These are phyloP conservation scores for Rhynchospora tenuis DNA, from an alignment of 176 grass and related monocot genomes.

Conservation along the genomic window DNA sequence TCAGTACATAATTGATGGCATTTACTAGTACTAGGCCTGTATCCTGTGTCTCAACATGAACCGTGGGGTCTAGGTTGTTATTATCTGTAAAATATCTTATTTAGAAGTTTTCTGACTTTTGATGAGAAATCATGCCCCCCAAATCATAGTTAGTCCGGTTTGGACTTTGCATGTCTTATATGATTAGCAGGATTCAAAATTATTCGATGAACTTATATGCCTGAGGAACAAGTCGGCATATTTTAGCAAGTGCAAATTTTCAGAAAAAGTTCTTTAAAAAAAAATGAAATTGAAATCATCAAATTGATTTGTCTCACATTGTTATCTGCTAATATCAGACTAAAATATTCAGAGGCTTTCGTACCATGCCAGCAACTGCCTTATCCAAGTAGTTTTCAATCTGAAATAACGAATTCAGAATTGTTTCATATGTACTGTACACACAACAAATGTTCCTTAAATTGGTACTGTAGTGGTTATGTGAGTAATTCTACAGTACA, in stretches of 20 bases:
- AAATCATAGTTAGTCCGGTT: background rate
- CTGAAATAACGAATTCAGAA: slow-evolving; percentile 28
- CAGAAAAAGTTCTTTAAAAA: background rate
- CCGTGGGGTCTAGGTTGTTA: background rate
- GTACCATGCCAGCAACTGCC: slow-evolving; percentile 45
- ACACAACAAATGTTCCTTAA: no score
- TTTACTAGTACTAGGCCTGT: background rate
- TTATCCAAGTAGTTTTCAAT: slow-evolving; percentile 59
- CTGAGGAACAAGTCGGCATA: no score
- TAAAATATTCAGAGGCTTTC: slow-evolving; percentile 56
- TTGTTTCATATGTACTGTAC: background rate
- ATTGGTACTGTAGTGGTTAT: background rate
- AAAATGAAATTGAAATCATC: background rate
- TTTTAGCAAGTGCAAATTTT: background rate
- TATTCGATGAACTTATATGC: no score
- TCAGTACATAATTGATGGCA: background rate
- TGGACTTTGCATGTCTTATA: no score
- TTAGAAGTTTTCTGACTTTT: background rate
- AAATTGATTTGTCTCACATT: slow-evolving; percentile 39
- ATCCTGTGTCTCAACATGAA: background rate
- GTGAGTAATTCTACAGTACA: background rate
- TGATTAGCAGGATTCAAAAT: background rate
- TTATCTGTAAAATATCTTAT: background rate
- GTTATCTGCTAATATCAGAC: slow-evolving; percentile 78
- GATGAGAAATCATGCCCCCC: background rate